A percentile compares a stretch with the other conserved stretches of the same genome.
Evolutionary conservation across 305 asterid species (phyloP).

Genomic region (Solanum hybrid): DNA sequence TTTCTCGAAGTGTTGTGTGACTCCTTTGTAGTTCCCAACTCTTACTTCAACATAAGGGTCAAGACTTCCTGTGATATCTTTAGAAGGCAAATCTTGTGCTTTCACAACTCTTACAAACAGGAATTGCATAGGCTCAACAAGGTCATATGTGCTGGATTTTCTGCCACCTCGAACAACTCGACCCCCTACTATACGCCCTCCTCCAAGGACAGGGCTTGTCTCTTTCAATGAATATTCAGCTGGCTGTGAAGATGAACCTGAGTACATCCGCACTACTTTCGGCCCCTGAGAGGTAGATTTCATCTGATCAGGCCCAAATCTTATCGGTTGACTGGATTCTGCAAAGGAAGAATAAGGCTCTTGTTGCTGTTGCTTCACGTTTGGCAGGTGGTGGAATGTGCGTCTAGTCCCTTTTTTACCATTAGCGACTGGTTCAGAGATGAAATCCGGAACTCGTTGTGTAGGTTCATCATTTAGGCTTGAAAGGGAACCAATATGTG

Average conservation of each 20-base stretch:
- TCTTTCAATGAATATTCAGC: constrained; percentile 64
- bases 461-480: constrained; percentile 21
- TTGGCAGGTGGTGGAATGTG: constrained; percentile 45
- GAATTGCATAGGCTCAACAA: constrained; percentile 91
- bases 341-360: constrained; percentile 15
- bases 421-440: constrained; percentile 16
- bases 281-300: constrained; percentile 43
- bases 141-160: constrained; percentile 60
- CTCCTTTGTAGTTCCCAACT: constrained; percentile 90
- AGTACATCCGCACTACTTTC: constrained; percentile 28
- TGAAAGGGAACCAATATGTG: constrained; percentile 29
- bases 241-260: constrained; percentile 45
- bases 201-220: constrained; percentile 85
- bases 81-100: constrained; percentile 75
- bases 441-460: constrained; percentile 16
- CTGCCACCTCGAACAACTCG: constrained; percentile 47
- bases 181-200: constrained; percentile 67
- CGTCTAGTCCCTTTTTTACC: constrained; percentile 37
- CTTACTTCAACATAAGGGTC: constrained; percentile 88
- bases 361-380: constrained; percentile 28
- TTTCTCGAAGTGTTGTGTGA: constrained; percentile 71
- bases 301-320: constrained; percentile 37
- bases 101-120: constrained; percentile 77
- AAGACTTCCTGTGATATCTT: constrained; percentile 61
- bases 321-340: constrained; percentile 23